Evolutionary conservation across 108 stramenopile species (phyloP).

Genomic region (Aurantiochytrium sp.): DNA sequence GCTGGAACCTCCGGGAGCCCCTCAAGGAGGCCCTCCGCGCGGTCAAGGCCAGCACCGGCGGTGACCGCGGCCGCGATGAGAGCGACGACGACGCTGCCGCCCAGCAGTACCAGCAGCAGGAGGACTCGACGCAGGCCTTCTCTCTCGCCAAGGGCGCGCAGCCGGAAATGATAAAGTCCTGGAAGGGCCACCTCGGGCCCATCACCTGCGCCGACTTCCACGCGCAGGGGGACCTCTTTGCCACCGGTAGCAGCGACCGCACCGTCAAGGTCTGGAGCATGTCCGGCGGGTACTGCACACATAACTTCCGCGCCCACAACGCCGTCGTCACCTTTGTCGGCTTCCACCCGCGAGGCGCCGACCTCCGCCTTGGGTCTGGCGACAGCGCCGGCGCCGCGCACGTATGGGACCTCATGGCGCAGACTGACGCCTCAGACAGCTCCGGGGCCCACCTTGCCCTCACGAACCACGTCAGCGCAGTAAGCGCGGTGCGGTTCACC

Average conservation of each 20-base stretch:
- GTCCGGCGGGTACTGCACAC: constrained; percentile 13
- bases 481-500: not conserved
- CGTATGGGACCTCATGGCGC: constrained; percentile 2
- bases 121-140: not conserved
- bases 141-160: not conserved
- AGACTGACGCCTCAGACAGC: not conserved
- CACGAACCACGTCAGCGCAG: not conserved
- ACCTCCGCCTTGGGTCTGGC: not conserved
- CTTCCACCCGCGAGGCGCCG: not conserved
- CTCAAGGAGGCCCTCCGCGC: not conserved
- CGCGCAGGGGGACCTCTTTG: constrained; percentile 80
- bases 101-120: too few relatives aligned
- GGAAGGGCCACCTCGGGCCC: constrained; percentile 79
- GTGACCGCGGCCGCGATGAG: not conserved
- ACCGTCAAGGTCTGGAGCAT: constrained; percentile 82
- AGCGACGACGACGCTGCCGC: not conserved
- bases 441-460: not conserved
- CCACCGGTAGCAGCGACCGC: constrained; percentile 83
- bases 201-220: constrained; percentile 92
- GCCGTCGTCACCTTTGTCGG: not conserved
- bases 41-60: not conserved
- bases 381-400: not conserved
- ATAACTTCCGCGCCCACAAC: not conserved
- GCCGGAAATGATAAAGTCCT: not conserved
- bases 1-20: not conserved